A percentile compares a stretch with the other conserved stretches of the same genome.
Evolutionary conservation across 441 rosid species (phyloP).

Genomic region (Gossypium trilobum): DNA sequence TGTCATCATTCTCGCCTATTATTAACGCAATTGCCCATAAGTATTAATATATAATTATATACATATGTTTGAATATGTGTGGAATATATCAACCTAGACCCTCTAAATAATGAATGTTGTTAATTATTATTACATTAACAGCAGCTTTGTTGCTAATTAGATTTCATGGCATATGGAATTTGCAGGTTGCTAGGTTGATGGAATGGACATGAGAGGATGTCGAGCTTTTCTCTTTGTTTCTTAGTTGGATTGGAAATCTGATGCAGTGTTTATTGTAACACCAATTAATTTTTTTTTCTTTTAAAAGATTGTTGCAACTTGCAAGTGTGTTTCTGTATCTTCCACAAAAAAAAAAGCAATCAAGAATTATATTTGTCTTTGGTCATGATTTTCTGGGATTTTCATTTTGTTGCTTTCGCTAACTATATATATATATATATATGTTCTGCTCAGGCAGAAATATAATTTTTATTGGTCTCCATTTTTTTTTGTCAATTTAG

Average conservation of each 20-base stretch:
- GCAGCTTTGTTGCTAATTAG: constrained; percentile 4
- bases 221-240: constrained; percentile 18
- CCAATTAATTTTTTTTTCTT: background rate
- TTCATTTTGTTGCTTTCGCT: background rate
- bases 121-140: background rate
- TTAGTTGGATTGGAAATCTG: constrained; percentile 13
- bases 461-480: too few relatives aligned
- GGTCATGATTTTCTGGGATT: constrained; percentile 1
- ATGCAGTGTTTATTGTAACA: background rate
- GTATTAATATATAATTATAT: too few relatives aligned
- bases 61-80: too few relatives aligned
- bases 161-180: background rate
- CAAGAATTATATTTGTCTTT: constrained; percentile 14
- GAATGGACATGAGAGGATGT: constrained; percentile 54
- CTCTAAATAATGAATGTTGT: too few relatives aligned
- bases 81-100: too few relatives aligned
- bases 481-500: too few relatives aligned
- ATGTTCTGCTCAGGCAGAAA: too few relatives aligned
- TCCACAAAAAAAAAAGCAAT: constrained; percentile 14
- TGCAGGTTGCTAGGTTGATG: constrained; percentile 35
- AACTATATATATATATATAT: background rate
- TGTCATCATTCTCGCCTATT: too few relatives aligned
- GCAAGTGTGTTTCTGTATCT: constrained; percentile 19
- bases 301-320: constrained; percentile 11
- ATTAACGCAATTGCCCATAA: too few relatives aligned